A percentile compares a stretch with the other conserved stretches of the same genome.
Conservation (phyloP, 2,329 filamentous ascomycete species). For the Corinectria fuckeliana region DNA sequence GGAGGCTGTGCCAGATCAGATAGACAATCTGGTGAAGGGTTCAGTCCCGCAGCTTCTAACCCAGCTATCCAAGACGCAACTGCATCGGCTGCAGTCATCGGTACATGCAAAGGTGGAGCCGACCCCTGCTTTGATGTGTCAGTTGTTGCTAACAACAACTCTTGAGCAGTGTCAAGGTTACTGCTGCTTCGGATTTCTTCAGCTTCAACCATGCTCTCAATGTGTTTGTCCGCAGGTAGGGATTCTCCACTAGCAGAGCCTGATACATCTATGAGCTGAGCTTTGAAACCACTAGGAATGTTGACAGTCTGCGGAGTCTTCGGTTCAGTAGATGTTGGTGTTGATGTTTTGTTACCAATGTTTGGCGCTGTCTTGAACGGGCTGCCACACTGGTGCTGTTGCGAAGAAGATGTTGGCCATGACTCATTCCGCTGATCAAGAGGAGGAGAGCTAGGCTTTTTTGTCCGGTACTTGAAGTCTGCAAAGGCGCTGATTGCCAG, state of each 20-base stretch:
- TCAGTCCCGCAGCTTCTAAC: not conserved
- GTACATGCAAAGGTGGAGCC: not conserved
- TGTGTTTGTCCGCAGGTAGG: not conserved
- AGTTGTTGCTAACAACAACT: not conserved
- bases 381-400: not conserved
- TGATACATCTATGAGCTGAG: not conserved
- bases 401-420: not conserved
- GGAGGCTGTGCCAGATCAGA: not conserved
- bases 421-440: not conserved
- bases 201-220: not conserved
- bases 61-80: slow-evolving; percentile 3
- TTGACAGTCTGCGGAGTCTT: not conserved
- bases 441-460: slow-evolving; percentile 13
- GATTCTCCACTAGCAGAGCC: not conserved
- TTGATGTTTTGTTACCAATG: not conserved
- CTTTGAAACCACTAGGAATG: not conserved
- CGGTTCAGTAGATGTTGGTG: not conserved
- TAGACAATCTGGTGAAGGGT: not conserved
- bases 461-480: slow-evolving; percentile 24
- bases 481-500: slow-evolving; percentile 24
- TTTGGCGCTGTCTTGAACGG: not conserved
- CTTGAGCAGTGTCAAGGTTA: no score
- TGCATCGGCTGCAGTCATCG: not conserved
- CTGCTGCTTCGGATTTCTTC: not conserved
- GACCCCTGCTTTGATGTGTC: not conserved